Percentiles rank a stretch among this genome's conserved stretches.
Conservation (phyloP, 2,329 filamentous ascomycete genomes). For the Sporothrix variecibatus region DNA sequence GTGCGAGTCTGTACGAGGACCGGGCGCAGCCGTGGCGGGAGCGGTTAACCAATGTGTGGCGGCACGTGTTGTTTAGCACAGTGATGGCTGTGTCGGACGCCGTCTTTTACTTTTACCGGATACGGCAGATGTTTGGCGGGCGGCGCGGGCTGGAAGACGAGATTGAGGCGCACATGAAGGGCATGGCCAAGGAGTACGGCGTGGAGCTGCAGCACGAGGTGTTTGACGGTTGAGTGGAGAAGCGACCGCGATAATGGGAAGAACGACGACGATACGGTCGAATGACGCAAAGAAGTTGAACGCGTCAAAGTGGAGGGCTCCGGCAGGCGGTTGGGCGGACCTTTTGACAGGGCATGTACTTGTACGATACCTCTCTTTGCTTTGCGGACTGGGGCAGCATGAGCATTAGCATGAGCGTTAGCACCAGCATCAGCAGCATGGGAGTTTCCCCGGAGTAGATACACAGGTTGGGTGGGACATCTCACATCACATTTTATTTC, state of each 20-base stretch:
- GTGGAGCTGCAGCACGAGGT: constrained; percentile 86
- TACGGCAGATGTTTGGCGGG: constrained; percentile 73
- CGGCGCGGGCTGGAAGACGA: constrained; percentile 93
- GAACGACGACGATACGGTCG: not conserved
- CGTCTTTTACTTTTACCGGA: constrained; percentile 77
- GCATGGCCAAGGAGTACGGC: constrained; percentile 86
- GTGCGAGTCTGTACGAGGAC: constrained; percentile 76
- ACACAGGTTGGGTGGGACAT: not conserved
- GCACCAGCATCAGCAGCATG: not conserved
- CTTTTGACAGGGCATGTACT: not conserved
- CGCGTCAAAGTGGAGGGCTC: not conserved
- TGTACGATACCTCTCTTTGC: not conserved
- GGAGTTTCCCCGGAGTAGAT: not conserved
- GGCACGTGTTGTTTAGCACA: constrained; percentile 78
- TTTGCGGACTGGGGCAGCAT: not conserved
- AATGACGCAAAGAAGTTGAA: not conserved
- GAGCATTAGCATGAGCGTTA: not conserved
- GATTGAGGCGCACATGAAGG: constrained; percentile 83
- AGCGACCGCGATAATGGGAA: not conserved
- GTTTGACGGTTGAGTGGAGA: constrained; percentile 69
- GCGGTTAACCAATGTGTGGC: constrained; percentile 68
- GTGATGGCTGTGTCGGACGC: constrained; percentile 77
- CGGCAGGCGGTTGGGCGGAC: not conserved
- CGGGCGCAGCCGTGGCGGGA: constrained; percentile 63
- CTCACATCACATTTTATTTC: not conserved